Evolutionary conservation across 495 filamentous ascomycete genomes (phyloP).

Genomic region (Hyaloscypha finlandica): DNA sequence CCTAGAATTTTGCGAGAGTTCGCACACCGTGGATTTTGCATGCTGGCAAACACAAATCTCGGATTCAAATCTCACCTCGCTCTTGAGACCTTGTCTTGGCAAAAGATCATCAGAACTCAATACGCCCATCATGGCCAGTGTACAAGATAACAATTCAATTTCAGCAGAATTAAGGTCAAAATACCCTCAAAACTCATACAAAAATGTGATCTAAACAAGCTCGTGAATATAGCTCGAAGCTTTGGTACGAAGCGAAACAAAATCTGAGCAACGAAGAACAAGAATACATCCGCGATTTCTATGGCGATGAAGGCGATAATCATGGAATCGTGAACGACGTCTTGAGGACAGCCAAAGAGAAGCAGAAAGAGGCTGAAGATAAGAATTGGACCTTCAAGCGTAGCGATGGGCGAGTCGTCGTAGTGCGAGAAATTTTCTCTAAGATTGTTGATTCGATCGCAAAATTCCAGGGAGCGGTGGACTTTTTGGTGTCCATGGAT

Average conservation of each 20-base stretch:
- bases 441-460: slow-evolving; percentile 43
- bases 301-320: slow-evolving; percentile 9
- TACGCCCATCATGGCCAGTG: slow-evolving; percentile 7
- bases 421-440: slow-evolving; percentile 39
- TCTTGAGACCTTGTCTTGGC: slow-evolving; percentile 2
- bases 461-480: slow-evolving; percentile 43
- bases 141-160: slow-evolving; percentile 16
- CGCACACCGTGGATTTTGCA: too few relatives aligned
- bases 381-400: slow-evolving; percentile 32
- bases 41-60: slow-evolving; percentile 11
- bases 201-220: slow-evolving; percentile 8
- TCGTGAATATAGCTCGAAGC: slow-evolving; percentile 16
- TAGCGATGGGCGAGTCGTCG: slow-evolving; percentile 35
- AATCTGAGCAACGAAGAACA: slow-evolving; percentile 19
- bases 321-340: slow-evolving; percentile 20
- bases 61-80: neutral
- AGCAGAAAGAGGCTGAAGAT: slow-evolving; percentile 18
- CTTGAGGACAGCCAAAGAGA: slow-evolving; percentile 14
- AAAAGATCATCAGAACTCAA: neutral
- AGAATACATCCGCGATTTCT: slow-evolving; percentile 15
- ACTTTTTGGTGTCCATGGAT: slow-evolving; percentile 38
- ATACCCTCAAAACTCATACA: neutral
- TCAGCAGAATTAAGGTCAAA: slow-evolving; percentile 17
- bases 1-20: slow-evolving; percentile 1
- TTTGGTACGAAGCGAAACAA: slow-evolving; percentile 22